phyloP scores from a whole-genome alignment of 257 asterid species.

The Haberlea rhodopensis region DNA sequence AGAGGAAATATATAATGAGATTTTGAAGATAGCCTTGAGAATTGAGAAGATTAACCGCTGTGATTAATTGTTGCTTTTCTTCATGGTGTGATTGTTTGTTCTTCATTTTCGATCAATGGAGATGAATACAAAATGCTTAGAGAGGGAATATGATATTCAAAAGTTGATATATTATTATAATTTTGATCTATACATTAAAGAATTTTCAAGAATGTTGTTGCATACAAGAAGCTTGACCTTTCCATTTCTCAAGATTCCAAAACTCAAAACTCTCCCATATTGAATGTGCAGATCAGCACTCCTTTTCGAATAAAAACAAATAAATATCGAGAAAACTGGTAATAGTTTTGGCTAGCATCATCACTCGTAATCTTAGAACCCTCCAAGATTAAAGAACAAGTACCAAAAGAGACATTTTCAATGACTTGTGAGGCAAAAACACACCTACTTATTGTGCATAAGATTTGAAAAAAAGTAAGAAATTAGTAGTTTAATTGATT shows the following conservation, averaged over 20 bases:
- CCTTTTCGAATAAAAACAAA: constrained; percentile 14
- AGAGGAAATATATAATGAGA: constrained; percentile 46
- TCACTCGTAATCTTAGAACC: no score
- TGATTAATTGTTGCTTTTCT: constrained; percentile 26
- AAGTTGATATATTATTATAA: no score
- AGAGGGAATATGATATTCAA: neutral
- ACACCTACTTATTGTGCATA: neutral
- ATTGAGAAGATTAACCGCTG: constrained; percentile 26
- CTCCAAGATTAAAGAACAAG: neutral
- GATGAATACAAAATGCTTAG: neutral
- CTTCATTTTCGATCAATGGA: constrained; percentile 25
- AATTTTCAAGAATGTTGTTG: neutral
- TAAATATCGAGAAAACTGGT: neutral
- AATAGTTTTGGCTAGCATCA: neutral
- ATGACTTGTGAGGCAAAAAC: no score
- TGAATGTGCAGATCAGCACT: neutral
- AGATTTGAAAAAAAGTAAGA: neutral
- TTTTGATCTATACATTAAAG: no score
- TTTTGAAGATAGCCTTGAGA: constrained; percentile 39
- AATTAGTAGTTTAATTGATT: neutral
- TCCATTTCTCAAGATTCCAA: constrained; percentile 19
- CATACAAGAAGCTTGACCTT: constrained; percentile 23
- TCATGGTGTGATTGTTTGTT: constrained; percentile 16
- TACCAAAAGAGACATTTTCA: no score
- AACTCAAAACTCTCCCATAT: constrained; percentile 6